phyloP scores from a whole-genome alignment of 345 rosid species.

The Arabidopsis thaliana region DNA sequence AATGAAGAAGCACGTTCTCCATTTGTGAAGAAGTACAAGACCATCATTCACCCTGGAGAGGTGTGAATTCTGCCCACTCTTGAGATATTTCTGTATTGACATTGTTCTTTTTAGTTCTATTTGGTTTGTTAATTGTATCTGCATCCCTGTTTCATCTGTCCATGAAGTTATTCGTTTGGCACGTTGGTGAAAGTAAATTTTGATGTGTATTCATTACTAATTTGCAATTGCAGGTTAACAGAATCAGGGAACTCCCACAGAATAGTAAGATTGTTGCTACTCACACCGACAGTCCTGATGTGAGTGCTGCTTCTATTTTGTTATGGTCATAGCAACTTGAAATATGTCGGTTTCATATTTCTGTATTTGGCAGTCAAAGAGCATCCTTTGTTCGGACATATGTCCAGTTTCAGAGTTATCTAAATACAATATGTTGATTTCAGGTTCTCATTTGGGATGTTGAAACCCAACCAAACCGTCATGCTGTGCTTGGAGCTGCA shows the following conservation, averaged over 20 bases:
- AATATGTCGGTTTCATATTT: background rate
- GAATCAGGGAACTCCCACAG: slow-evolving; percentile 97
- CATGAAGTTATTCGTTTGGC: slow-evolving; percentile 9
- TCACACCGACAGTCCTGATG: slow-evolving; percentile 99
- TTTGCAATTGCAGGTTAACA: slow-evolving; percentile 73
- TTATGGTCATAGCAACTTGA: slow-evolving; percentile 11
- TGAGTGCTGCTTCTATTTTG: slow-evolving; percentile 42
- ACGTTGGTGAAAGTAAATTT: background rate
- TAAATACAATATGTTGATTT: slow-evolving; percentile 31
- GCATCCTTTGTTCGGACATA: slow-evolving; percentile 7
- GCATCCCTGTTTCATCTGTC: slow-evolving; percentile 33
- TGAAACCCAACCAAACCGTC: slow-evolving; percentile 98
- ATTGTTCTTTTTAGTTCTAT: background rate
- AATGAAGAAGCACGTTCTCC: slow-evolving; percentile 99
- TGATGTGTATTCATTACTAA: background rate
- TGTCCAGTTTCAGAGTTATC: slow-evolving; percentile 2
- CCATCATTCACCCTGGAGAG: slow-evolving; percentile 99
- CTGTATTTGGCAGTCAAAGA: slow-evolving; percentile 26
- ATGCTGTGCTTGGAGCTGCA: slow-evolving; percentile 95
- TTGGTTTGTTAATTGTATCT: slow-evolving; percentile 10
- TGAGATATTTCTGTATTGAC: background rate
- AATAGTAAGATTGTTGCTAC: slow-evolving; percentile 94
- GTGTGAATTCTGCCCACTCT: slow-evolving; percentile 47
- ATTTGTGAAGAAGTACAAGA: slow-evolving; percentile 97
- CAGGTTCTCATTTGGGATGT: slow-evolving; percentile 99